phyloP scores from a whole-genome alignment of 352 stramenopile genomes.

The Globisporangium recalcitrans region DNA sequence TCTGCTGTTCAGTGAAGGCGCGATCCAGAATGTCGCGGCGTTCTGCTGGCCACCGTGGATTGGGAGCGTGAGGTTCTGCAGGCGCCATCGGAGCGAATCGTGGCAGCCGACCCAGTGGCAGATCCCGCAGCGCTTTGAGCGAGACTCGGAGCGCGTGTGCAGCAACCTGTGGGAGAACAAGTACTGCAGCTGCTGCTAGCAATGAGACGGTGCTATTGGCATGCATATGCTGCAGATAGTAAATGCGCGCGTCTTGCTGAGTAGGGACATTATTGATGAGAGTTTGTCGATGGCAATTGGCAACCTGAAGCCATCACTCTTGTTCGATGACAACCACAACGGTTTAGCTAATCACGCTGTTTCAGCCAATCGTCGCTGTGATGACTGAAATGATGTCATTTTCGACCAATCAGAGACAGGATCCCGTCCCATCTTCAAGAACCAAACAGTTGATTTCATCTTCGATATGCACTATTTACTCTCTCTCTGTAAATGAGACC shows the following conservation, averaged over 20 bases:
- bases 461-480: background rate
- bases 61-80: background rate
- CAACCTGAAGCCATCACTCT: background rate
- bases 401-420: background rate
- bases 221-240: background rate
- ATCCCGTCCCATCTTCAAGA: conserved; percentile 2
- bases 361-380: conserved; percentile 24
- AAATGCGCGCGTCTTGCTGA: no score
- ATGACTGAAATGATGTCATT: conserved; percentile 3
- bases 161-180: conserved; percentile 61
- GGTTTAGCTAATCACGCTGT: conserved; percentile 17
- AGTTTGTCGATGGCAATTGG: background rate
- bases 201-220: background rate
- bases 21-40: conserved; percentile 29
- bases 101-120: conserved; percentile 27
- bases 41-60: conserved; percentile 30
- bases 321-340: background rate
- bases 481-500: background rate
- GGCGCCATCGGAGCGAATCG: background rate
- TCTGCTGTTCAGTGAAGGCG: conserved; percentile 56
- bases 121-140: conserved; percentile 30
- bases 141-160: conserved; percentile 39
- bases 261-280: no score
- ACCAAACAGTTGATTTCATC: background rate
- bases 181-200: conserved; percentile 59